Evolutionary conservation across 495 filamentous ascomycete genomes (phyloP).

Genomic region (Ascobolus immersus): DNA sequence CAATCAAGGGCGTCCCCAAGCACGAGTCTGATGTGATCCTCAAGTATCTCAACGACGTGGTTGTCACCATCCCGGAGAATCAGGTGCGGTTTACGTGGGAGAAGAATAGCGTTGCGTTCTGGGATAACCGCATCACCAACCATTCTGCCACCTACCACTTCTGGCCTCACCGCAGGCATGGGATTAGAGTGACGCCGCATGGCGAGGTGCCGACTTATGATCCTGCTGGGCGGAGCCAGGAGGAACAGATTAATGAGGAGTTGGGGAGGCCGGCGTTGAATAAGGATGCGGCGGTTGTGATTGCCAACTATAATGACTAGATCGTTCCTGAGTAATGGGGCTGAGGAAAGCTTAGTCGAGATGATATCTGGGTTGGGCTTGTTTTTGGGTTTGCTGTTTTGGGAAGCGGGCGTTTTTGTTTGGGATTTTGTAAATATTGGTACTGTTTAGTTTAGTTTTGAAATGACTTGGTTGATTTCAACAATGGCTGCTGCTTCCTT

Average conservation of each 20-base stretch:
- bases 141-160: conserved; percentile 37
- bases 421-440: too few species aligned
- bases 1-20: conserved; percentile 46
- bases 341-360: too few species aligned
- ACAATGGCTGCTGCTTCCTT: too few species aligned
- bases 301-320: conserved; percentile 40
- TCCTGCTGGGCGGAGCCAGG: conserved; percentile 29
- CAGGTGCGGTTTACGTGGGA: conserved; percentile 49
- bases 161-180: conserved; percentile 35
- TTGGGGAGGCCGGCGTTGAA: conserved; percentile 28
- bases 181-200: conserved; percentile 32
- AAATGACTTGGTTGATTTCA: too few species aligned
- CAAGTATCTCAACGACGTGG: conserved; percentile 32
- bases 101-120: conserved; percentile 43
- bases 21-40: conserved; percentile 44
- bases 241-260: conserved; percentile 27
- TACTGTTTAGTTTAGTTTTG: too few species aligned
- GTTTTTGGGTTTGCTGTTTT: too few species aligned
- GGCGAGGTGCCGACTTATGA: conserved; percentile 32
- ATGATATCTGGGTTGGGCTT: too few species aligned
- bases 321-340: too few species aligned
- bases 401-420: too few species aligned
- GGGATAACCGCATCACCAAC: conserved; percentile 47
- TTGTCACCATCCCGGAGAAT: conserved; percentile 38
- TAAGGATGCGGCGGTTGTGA: conserved; percentile 34